These are phyloP conservation scores for Apophysomyces sp. DNA, from an alignment of 371 early-diverging fungal species.

Conservation along the genomic window DNA sequence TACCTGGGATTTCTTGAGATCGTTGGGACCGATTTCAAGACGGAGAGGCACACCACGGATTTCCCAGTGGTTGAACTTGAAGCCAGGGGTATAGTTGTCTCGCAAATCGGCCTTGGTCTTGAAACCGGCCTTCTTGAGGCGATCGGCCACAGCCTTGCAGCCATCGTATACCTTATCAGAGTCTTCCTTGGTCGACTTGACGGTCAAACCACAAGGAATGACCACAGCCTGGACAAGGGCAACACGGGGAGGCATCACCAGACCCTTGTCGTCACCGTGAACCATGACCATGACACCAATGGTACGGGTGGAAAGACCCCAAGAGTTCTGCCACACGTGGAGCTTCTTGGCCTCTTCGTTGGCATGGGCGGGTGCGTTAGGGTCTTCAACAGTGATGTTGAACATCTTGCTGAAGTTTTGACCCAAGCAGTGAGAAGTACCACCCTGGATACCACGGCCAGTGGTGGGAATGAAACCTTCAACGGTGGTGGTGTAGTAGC, in stretches of 20 bases:
- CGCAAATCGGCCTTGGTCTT: conserved; percentile 91
- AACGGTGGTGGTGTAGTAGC: conserved; percentile 97
- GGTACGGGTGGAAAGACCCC: conserved; percentile 99
- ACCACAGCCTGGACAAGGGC: conserved; percentile 93
- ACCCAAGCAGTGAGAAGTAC: conserved; percentile 99
- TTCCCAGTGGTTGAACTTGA: conserved; percentile 99
- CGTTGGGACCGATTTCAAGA: conserved; percentile 98
- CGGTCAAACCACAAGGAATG: conserved; percentile 96
- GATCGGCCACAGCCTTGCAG: conserved; percentile 67
- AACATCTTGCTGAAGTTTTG: conserved; percentile 99
- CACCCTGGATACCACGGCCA: conserved; percentile 99
- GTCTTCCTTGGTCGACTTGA: conserved; percentile 80
- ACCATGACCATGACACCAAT: conserved; percentile 99
- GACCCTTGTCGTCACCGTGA: conserved; percentile 99
- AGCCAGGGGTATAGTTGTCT: conserved; percentile 95
- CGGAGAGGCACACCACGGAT: conserved; percentile 96
- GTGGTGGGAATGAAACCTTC: conserved; percentile 99
- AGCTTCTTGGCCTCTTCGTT: conserved; percentile 50
- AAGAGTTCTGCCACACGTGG: conserved; percentile 99
- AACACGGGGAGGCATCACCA: conserved; percentile 98
- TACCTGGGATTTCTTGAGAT: conserved; percentile 84
- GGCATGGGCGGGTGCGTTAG: conserved; percentile 35
- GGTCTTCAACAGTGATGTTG: conserved; percentile 49
- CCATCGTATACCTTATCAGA: conserved; percentile 62
- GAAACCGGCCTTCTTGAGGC: conserved; percentile 80